A percentile compares a stretch with the other conserved stretches of the same genome.
Conservation (phyloP, 345 rosid genomes). For the Brassica napus region Da-Ae NC_063445.1:49757001-49757500, state of each 20-base stretch:
- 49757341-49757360: too few species aligned
- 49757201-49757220: slow-evolving; percentile 24
- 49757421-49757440: too few species aligned
- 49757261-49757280: slow-evolving; percentile 24
- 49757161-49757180: slow-evolving; percentile 28
- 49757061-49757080: neutral
- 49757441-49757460: too few species aligned
- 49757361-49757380: too few species aligned
- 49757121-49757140: slow-evolving; percentile 50
- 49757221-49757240: slow-evolving; percentile 28
- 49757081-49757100: slow-evolving; percentile 32
- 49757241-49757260: slow-evolving; percentile 24
- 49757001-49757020: slow-evolving; percentile 7
- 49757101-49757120: slow-evolving; percentile 59
- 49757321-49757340: too few species aligned
- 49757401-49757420: too few species aligned
- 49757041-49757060: slow-evolving; percentile 7
- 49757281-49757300: too few species aligned
- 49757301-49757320: too few species aligned
- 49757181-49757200: slow-evolving; percentile 34
- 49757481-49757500: too few species aligned
- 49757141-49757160: slow-evolving; percentile 31
- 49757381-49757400: too few species aligned
- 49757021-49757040: slow-evolving; percentile 1
- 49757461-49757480: too few species aligned